Evolutionary conservation across 768 basidiomycete species (phyloP).

Genomic region (Daedaleopsis sinensis): DNA sequence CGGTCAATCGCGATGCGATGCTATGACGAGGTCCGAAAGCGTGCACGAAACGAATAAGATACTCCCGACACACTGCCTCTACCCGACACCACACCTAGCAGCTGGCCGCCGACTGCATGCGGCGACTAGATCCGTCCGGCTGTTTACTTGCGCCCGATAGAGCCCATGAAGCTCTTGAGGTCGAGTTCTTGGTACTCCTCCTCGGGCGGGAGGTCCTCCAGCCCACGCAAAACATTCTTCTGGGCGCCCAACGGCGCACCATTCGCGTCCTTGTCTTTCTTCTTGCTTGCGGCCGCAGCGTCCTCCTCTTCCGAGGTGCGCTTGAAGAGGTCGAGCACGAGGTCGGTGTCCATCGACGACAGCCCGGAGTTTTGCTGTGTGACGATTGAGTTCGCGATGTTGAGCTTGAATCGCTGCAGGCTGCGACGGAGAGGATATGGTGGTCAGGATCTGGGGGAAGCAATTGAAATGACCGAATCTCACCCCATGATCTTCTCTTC

Average conservation of each 20-base stretch:
- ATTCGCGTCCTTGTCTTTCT: conserved; percentile 50
- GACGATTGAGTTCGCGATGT: conserved; percentile 95
- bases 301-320: conserved; percentile 80
- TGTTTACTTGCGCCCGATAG: conserved; percentile 52
- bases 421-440: conserved; percentile 42
- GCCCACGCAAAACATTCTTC: conserved; percentile 84
- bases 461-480: conserved; percentile 25
- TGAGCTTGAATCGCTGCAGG: conserved; percentile 97
- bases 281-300: conserved; percentile 54
- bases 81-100: neutral
- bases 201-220: conserved; percentile 90
- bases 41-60: conserved; percentile 21
- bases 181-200: conserved; percentile 92
- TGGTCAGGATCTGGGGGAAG: conserved; percentile 7
- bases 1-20: conserved; percentile 5
- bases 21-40: conserved; percentile 16
- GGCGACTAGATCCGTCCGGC: too few species aligned
- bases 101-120: too few species aligned
- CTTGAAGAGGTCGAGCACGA: conserved; percentile 91
- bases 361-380: conserved; percentile 97
- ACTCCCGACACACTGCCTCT: neutral
- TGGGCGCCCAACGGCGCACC: conserved; percentile 58
- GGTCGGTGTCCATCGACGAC: conserved; percentile 95
- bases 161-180: conserved; percentile 85
- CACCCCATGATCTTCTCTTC: conserved; percentile 99